Percentiles rank a stretch among this genome's conserved stretches.
Conservation (phyloP, 1,139 yeast genomes). For the Kurtzmaniella natalensis region DNA sequence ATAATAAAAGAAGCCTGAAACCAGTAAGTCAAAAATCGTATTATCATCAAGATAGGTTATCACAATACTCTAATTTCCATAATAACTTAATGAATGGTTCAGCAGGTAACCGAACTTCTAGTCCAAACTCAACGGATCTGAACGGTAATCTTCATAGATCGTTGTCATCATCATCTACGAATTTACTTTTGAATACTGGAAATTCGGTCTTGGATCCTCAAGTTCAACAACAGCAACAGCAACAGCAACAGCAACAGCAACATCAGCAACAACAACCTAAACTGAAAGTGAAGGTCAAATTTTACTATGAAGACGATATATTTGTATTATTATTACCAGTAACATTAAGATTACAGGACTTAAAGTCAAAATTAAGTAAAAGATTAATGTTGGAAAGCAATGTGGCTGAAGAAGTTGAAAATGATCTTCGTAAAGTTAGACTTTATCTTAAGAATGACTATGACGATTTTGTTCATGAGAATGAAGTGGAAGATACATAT, state of each 20-base stretch:
- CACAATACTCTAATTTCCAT: slow-evolving; percentile 36
- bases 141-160: slow-evolving; percentile 16
- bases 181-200: slow-evolving; percentile 4
- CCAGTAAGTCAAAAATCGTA: slow-evolving; percentile 40
- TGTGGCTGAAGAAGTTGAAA: slow-evolving; percentile 3
- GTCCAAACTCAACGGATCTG: slow-evolving; percentile 1
- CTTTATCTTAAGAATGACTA: slow-evolving; percentile 40
- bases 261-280: slow-evolving; percentile 9
- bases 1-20: slow-evolving; percentile 31
- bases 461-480: slow-evolving; percentile 34
- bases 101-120: slow-evolving; percentile 3
- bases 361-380: slow-evolving; percentile 61
- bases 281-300: slow-evolving; percentile 63
- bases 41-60: slow-evolving; percentile 40
- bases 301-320: slow-evolving; percentile 84
- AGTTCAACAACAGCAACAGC: slow-evolving; percentile 9
- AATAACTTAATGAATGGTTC: slow-evolving; percentile 10
- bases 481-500: slow-evolving; percentile 20
- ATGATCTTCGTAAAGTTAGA: slow-evolving; percentile 15
- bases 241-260: slow-evolving; percentile 13
- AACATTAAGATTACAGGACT: slow-evolving; percentile 53
- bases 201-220: slow-evolving; percentile 12
- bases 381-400: slow-evolving; percentile 37
- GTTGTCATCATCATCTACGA: slow-evolving; percentile 14
- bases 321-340: slow-evolving; percentile 79